Base-by-base conservation (phyloP, 768 basidiomycete genomes). In the Tulasnella sp. region DNA sequence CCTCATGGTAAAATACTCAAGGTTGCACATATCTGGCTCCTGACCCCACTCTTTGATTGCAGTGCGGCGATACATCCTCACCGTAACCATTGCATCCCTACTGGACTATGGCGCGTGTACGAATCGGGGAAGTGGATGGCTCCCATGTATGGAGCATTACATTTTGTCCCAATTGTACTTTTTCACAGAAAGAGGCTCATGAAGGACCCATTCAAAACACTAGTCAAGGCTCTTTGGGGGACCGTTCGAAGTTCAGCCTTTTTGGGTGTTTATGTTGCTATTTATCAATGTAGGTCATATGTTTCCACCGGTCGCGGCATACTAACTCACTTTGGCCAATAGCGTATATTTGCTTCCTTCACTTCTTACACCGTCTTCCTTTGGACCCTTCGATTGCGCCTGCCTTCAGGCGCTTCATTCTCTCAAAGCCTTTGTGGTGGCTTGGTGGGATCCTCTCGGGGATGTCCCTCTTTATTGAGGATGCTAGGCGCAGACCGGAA, bases 201-300 rank as follows among this genome's bases (percentile, higher is more conserved):
- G 70, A 85, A 87, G 58, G 88, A 90, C 79, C 96, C 96, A 0
- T 82, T 86, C 29, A 85, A 84, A 54, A 90, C 96, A 84, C 82
- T 95, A 1, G 81, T 89, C 11, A 88, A 86, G 76, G 89, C 92
- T 0, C 84, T 87, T 0, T 82, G 88, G 81, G 95, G 94, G 9
- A 94, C 93, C 31, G 82, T 89, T 78, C 86, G 96, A 54, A 96
- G 93, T 80, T 93, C 92, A 1, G 89, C 94, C 0, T 99, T 99
- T 84, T 83, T 99, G 31, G 93, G 92, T 2, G 85, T 88, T 19
- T 96, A 96, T 78, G 90, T 98, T 38, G 83, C 90, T 15, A 88
- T 93, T 72, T 97, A 90, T 80, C 94, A 98, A 83, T 81, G 93
- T 94, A 76, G 70, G 89, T 82, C 9, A 67, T 29, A 73, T 7